Evolutionary conservation across 23 red algal genomes (phyloP).

Genomic region (Cyanidioschyzon merolae): DNA sequence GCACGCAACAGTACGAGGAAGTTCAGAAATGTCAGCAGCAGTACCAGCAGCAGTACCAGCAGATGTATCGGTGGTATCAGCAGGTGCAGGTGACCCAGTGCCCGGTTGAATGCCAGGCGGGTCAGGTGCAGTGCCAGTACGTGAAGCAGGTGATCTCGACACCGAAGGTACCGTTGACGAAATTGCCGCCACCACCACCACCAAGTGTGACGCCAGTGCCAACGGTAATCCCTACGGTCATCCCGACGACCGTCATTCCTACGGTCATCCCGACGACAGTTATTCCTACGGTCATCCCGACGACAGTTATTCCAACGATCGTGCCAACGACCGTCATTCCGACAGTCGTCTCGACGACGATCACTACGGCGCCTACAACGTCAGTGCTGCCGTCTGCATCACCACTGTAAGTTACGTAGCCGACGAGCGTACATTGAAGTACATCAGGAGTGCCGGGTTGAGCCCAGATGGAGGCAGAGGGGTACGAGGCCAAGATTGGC

Average conservation of each 20-base stretch:
- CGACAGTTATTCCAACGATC: neutral
- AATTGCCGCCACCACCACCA: constrained; percentile 5
- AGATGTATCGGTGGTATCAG: neutral
- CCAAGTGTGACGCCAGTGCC: no score
- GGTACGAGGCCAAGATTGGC: no score
- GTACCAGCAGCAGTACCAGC: neutral
- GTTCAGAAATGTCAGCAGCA: constrained; percentile 4
- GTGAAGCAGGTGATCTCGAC: neutral
- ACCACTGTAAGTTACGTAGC: no score
- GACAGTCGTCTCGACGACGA: no score
- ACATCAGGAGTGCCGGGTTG: no score
- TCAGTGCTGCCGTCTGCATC: no score
- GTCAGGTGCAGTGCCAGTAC: constrained; percentile 8
- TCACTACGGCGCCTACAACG: no score
- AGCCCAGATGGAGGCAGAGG: no score
- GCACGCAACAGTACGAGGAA: neutral
- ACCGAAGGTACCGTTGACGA: neutral
- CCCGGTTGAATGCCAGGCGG: neutral
- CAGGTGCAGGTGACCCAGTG: constrained; percentile 2
- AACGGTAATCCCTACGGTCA: neutral
- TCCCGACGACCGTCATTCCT: neutral
- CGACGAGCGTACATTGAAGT: no score
- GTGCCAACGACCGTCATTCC: neutral
- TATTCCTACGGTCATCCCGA: neutral
- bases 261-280: neutral